Evolutionary conservation across 208 protist species (phyloP).

Genomic region (Acanthamoeba royreba): DNA sequence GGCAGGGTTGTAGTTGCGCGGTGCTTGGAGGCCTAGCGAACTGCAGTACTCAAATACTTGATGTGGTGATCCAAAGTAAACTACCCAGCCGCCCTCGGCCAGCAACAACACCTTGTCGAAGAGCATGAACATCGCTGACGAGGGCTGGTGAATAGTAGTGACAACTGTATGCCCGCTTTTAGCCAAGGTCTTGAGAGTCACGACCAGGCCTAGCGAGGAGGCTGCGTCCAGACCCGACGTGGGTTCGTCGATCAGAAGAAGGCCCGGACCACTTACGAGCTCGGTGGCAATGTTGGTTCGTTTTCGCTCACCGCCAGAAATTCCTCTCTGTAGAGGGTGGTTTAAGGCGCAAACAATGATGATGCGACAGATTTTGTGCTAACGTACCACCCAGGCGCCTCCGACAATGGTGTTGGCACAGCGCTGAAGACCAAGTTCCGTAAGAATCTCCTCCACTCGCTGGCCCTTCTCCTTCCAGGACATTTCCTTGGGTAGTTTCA

Average conservation of each 20-base stretch:
- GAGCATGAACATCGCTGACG: slow-evolving; percentile 58
- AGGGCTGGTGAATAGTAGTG: slow-evolving; percentile 64
- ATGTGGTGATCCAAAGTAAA: neutral
- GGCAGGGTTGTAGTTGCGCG: no score
- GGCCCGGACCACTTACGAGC: slow-evolving; percentile 48
- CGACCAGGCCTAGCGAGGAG: neutral
- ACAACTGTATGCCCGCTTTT: slow-evolving; percentile 49
- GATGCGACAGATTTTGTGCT: neutral
- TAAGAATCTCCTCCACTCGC: neutral
- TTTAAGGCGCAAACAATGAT: neutral
- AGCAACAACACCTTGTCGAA: slow-evolving; percentile 62
- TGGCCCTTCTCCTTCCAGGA: neutral
- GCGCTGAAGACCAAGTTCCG: neutral
- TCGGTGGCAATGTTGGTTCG: slow-evolving; percentile 69
- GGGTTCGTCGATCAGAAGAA: slow-evolving; percentile 65
- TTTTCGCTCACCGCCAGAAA: slow-evolving; percentile 62
- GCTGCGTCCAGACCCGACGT: slow-evolving; percentile 36
- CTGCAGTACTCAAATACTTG: no score
- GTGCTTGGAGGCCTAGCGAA: no score
- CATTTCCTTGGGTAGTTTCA: neutral
- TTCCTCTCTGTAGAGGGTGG: neutral
- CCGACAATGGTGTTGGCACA: slow-evolving; percentile 38
- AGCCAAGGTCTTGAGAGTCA: neutral
- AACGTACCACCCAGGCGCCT: neutral
- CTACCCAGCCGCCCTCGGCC: neutral